Evolutionary conservation across 352 stramenopile genomes (phyloP).

Genomic region (Phytophthora capsici): DNA sequence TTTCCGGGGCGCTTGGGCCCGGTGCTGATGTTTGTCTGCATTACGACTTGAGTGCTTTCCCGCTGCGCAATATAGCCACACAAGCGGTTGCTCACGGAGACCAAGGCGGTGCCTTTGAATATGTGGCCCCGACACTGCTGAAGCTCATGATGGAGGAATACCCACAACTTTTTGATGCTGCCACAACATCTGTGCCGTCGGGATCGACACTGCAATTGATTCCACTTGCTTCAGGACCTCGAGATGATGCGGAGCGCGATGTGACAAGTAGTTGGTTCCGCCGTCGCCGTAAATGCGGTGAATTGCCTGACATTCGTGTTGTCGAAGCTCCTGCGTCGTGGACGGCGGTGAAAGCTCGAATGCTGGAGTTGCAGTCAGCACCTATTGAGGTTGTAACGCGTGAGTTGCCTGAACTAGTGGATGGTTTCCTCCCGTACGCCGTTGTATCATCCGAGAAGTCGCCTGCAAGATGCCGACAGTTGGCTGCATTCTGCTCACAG

Average conservation of each 20-base stretch:
- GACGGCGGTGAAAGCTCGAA: slow-evolving; percentile 30
- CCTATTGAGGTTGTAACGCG: slow-evolving; percentile 40
- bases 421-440: slow-evolving; percentile 44
- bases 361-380: slow-evolving; percentile 42
- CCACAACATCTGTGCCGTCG: slow-evolving; percentile 15
- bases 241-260: slow-evolving; percentile 28
- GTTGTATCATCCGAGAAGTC: slow-evolving; percentile 26
- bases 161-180: slow-evolving; percentile 47
- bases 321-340: slow-evolving; percentile 30
- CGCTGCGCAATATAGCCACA: slow-evolving; percentile 55
- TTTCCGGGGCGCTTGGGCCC: slow-evolving; percentile 32
- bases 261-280: slow-evolving; percentile 43
- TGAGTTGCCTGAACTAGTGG: slow-evolving; percentile 38
- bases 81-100: slow-evolving; percentile 42
- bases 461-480: slow-evolving; percentile 13
- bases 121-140: slow-evolving; percentile 51
- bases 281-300: slow-evolving; percentile 19
- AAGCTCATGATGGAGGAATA: slow-evolving; percentile 66
- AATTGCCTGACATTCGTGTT: slow-evolving; percentile 18
- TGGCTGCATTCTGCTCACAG: slow-evolving; percentile 43
- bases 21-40: slow-evolving; percentile 57
- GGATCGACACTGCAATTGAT: slow-evolving; percentile 32
- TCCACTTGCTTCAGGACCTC: slow-evolving; percentile 29
- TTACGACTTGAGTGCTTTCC: slow-evolving; percentile 55
- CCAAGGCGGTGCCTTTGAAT: slow-evolving; percentile 55